Conservation (phyloP, 345 rosid species). For the Anacardium occidentale region DNA sequence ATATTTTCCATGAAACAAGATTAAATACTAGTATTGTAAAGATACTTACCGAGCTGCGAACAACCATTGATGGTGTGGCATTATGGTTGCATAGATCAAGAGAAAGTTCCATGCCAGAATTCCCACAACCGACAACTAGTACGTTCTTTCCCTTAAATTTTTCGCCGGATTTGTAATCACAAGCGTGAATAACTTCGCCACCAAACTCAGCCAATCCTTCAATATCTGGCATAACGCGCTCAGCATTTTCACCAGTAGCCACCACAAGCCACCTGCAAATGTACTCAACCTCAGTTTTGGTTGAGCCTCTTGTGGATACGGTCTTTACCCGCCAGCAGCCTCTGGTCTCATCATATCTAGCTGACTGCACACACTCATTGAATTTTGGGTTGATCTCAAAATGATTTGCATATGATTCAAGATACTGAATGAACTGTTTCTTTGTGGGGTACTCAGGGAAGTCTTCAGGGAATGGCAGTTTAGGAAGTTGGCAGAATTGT, state of each 20-base stretch:
- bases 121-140: slow-evolving; percentile 89
- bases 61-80: slow-evolving; percentile 75
- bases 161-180: slow-evolving; percentile 79
- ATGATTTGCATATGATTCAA: slow-evolving; percentile 58
- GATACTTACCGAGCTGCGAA: slow-evolving; percentile 77
- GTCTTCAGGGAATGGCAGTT: slow-evolving; percentile 72
- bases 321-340: slow-evolving; percentile 83
- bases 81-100: slow-evolving; percentile 77
- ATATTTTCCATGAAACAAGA: background rate
- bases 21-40: background rate
- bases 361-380: slow-evolving; percentile 82
- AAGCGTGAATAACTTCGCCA: slow-evolving; percentile 72
- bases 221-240: slow-evolving; percentile 64
- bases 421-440: slow-evolving; percentile 67
- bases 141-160: slow-evolving; percentile 63
- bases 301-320: slow-evolving; percentile 36
- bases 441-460: slow-evolving; percentile 75
- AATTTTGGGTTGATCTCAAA: slow-evolving; percentile 73
- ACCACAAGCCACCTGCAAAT: slow-evolving; percentile 92
- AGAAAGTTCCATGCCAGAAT: slow-evolving; percentile 96
- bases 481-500: slow-evolving; percentile 80
- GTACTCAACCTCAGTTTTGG: slow-evolving; percentile 66
- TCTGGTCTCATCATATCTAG: slow-evolving; percentile 72
- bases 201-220: slow-evolving; percentile 64
- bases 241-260: slow-evolving; percentile 96